Evolutionary conservation across 1,284 basidiomycete genomes (phyloP), one percentile per base, ranked within the genome.

Genomic region (Naganishia cerealis): DNA sequence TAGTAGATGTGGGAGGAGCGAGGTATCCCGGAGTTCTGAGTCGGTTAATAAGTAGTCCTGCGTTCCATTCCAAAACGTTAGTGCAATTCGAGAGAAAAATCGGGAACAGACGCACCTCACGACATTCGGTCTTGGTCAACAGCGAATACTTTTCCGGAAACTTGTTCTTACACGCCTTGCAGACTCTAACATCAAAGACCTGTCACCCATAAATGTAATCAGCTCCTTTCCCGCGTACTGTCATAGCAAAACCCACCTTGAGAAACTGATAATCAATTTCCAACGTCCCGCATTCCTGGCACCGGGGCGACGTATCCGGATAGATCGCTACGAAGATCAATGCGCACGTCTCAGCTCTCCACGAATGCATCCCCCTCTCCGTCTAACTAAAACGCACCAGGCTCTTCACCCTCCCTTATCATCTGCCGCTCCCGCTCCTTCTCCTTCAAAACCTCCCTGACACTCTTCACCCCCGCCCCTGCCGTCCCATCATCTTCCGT

Each of bases 121-220:
- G 97, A 80, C 94, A 98, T 80, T 99, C 96, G 0, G 96, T 98
- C 83, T 99, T 99, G 0, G 96, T 99, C 62, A 99, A 82, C 1
- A 99, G 83, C 78, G 92, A 92, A 79, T 97, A 99, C 78, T 88
- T 89, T 76, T 98, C 94, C 9, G 92, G 91, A 62, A 87, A 85
- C 72, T 90, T 87, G 74, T 92, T 88, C 81, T 94, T 91, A 82
- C 94, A 98, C 72, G 85, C 87, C 72, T 89, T 88, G 81, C 95
- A 99, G 1, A 99, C 91, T 21, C 87, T 77, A 76, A 91, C 89
- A 16, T 87, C 85, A 75, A 96, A 96, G 15, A 91, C 87, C 74
- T 88, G 69, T 13, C 38, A 1, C 3, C 40, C 42, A 33, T 2
- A 21, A 10, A 48, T 2, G 38, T 29, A 13, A 33, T 42, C 43